Evolutionary conservation across 2,329 filamentous ascomycete species (phyloP), one percentile per base, ranked within the genome.

Genomic region (Huntiella decipiens): DNA sequence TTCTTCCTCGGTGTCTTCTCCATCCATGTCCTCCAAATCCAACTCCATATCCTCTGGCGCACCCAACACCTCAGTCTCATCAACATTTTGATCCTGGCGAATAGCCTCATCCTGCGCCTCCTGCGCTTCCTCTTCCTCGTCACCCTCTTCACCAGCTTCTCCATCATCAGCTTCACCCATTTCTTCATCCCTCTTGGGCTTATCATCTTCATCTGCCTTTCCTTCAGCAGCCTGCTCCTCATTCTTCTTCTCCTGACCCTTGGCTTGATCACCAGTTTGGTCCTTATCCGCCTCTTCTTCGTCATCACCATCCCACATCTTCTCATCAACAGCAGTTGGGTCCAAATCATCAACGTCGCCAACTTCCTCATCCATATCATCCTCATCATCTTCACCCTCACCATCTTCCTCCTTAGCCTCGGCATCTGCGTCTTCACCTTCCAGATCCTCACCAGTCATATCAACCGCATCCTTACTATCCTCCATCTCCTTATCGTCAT

Each of bases 281-380:
- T 95, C 82, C 53, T 91, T 91, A 41, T 88, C 81, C 1, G 82
- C 77, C 41, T 87, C 77, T 38, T 87, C 72, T 38, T 84, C 79
- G 45, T 80, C 77, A 39, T 79, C 77, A 35, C 86, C 87, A 61
- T 98, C 87, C 91, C 91, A 98, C 73, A 96, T 86, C 67, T 96
- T 98, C 64, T 98, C 92, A 58, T 98, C 92, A 1, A 96, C 82
- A 15, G 88, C 83, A 12, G 77, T 82, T 10, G 85, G 80, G 54
- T 94, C 88, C 37, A 94, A 67, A 55, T 93, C 85, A 62, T 95
- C 84, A 8, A 96, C 86, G 55, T 86, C 82, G 1, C 87, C 91
- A 4, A 82, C 74, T 61, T 96, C 85, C 55, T 94, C 87, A 52
- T 95, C 86, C 58, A 92, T 79, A 7, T 84, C 79, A n/a, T 79